Evolutionary conservation across 495 filamentous ascomycete genomes (phyloP).

Genomic region (Daldinia decipiens): DNA sequence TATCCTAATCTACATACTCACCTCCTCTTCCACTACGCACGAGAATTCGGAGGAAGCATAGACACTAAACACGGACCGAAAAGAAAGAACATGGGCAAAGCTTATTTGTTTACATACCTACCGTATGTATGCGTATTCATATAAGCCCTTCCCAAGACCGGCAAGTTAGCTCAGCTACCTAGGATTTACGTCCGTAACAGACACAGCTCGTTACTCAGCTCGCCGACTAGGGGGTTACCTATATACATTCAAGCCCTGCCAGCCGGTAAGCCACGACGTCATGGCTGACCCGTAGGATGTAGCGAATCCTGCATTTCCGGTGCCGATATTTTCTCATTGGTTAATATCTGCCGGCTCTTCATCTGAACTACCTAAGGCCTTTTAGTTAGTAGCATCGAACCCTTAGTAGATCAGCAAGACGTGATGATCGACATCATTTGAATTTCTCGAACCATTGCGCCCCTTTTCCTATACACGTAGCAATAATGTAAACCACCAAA

Average conservation of each 20-base stretch:
- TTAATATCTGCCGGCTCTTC: background rate
- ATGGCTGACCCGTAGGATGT: background rate
- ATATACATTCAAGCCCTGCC: background rate
- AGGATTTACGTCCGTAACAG: background rate
- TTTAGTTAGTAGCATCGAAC: background rate
- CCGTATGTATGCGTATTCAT: too few relatives aligned
- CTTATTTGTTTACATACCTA: too few relatives aligned
- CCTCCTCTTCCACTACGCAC: too few relatives aligned
- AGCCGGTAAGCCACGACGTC: conserved; percentile 4
- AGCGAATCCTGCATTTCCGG: background rate
- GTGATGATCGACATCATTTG: background rate
- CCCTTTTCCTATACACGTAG: background rate
- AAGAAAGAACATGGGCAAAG: too few relatives aligned
- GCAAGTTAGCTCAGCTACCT: too few relatives aligned
- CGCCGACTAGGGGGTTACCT: background rate
- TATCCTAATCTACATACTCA: too few relatives aligned
- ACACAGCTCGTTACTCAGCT: background rate
- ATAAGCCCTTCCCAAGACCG: too few relatives aligned
- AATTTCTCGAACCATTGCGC: background rate
- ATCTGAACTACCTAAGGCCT: background rate
- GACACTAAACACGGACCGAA: too few relatives aligned
- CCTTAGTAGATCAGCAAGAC: background rate
- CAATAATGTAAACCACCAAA: background rate
- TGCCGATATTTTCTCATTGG: conserved; percentile 2
- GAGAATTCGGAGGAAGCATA: too few relatives aligned